Base-by-base conservation (phyloP, 257 asterid genomes). In the Craterostigma plantagineum region DNA sequence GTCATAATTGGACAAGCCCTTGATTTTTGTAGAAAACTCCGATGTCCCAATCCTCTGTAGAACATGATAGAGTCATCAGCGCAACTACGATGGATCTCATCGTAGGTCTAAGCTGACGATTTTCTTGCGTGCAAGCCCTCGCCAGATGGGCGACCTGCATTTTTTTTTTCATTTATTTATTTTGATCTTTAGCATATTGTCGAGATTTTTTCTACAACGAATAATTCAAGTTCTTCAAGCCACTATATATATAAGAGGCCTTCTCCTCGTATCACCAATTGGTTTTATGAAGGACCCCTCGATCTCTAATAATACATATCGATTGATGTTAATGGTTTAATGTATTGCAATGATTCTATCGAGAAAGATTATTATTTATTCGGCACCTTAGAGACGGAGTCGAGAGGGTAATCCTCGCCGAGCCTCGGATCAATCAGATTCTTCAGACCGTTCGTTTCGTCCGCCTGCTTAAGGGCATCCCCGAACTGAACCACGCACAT, bases 61-160 rank as follows among this genome's bases (percentile, higher is more conserved):
- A 63, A 43, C 94, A 80, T 27, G 94, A 81, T 0, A 81, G 53
- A 42, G 97, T 86, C 97, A 81, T 86, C 2, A 86, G 62, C 14
- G 94, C 83, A 17, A 81, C 92, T 13, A 81, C 97, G 49, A 81
- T 69, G 4, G 94, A 76, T 48, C 97, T 69, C 94, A 81, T 86
- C 49, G 76, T 81, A 38, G 97, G 94, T 62, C 97, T 70, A 11
- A 75, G 49, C 46, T 67, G 92, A 23, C 91, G 92, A 66, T 73
- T 73, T 57, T 75, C 94, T 33, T 78, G 72, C 9, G 87, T 69
- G 62, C 97, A 86, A 3, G 75, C 82, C 59, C 60, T 75, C 5
- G 90, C 97, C 9, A 86, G 91, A 42, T 73, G 81, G 11, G 81
- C 80, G 54, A 86, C 72, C 96, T 86, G 46, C 63, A 61, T n/a